These are phyloP conservation scores for Neonectria neomacrospora DNA, from an alignment of 2,329 filamentous ascomycete genomes.

Conservation along the genomic window DNA sequence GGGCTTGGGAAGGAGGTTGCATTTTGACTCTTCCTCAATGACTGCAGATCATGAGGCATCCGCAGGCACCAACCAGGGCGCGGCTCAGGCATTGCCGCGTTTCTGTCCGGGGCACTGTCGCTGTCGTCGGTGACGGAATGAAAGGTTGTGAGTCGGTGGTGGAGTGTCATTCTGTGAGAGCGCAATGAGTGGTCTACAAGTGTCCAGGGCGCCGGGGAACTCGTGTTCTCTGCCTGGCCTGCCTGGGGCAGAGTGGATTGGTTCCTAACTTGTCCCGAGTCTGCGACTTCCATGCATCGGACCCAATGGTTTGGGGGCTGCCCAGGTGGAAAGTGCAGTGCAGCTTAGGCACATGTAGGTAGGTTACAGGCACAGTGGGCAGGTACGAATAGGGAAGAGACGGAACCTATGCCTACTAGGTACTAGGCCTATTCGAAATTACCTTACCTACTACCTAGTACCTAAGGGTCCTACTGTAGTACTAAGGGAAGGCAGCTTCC, in stretches of 20 bases:
- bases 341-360: neutral
- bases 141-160: conserved; percentile 17
- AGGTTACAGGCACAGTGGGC: neutral
- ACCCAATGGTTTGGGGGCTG: conserved; percentile 10
- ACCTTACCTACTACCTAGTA: too few relatives aligned
- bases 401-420: neutral
- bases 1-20: conserved; percentile 14
- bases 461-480: too few relatives aligned
- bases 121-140: conserved; percentile 10
- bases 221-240: conserved; percentile 40
- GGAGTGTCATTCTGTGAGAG: conserved; percentile 18
- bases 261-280: conserved; percentile 24
- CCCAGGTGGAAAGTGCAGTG: conserved; percentile 11
- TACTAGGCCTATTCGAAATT: too few relatives aligned
- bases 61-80: conserved; percentile 24
- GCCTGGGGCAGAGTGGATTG: conserved; percentile 36
- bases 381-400: conserved; percentile 5
- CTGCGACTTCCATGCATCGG: conserved; percentile 1
- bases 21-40: conserved; percentile 24
- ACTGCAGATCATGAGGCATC: conserved; percentile 26
- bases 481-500: conserved; percentile 7
- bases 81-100: conserved; percentile 16
- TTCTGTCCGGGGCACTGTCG: conserved; percentile 18
- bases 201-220: conserved; percentile 15
- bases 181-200: conserved; percentile 12